Percentiles rank a stretch among this genome's conserved stretches.
Evolutionary conservation across 441 rosid species (phyloP).

Genomic region (Lagerstroemia fauriei): DNA sequence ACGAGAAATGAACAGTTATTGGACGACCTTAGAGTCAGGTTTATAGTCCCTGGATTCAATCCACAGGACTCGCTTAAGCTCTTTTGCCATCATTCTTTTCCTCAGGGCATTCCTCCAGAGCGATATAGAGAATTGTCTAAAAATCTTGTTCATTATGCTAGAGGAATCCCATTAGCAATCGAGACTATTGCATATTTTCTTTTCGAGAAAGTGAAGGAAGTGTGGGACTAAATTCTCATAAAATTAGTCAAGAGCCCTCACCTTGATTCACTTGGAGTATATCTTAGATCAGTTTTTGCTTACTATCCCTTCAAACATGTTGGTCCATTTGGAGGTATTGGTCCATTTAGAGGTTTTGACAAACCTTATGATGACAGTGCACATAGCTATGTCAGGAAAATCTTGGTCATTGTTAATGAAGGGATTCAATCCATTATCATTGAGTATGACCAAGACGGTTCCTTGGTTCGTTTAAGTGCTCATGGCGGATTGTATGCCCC

Average conservation of each 20-base stretch:
- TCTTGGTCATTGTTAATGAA: not conserved
- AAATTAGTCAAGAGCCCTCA: not conserved
- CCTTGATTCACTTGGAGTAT: conserved; percentile 17
- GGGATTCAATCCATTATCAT: not conserved
- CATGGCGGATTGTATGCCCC: not conserved
- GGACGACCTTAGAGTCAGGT: not conserved
- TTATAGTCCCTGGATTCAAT: not conserved
- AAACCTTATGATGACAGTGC: not conserved
- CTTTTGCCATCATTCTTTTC: not conserved
- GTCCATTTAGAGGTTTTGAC: conserved; percentile 16
- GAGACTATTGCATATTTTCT: not conserved
- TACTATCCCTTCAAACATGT: not conserved
- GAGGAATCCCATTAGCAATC: conserved; percentile 2
- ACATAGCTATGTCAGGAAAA: not conserved
- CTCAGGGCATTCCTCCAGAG: not conserved
- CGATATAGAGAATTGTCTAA: not conserved
- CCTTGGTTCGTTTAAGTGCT: not conserved
- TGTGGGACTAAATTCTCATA: not conserved
- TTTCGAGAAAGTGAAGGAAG: not conserved
- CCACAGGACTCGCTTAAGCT: conserved; percentile 1
- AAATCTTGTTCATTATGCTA: not conserved
- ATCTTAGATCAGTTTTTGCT: not conserved
- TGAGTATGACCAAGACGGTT: not conserved
- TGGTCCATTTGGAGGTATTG: conserved; percentile 18
- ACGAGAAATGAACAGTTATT: not conserved